Conservation (phyloP, 305 asterid genomes). For the Fraxinus albicans region DNA sequence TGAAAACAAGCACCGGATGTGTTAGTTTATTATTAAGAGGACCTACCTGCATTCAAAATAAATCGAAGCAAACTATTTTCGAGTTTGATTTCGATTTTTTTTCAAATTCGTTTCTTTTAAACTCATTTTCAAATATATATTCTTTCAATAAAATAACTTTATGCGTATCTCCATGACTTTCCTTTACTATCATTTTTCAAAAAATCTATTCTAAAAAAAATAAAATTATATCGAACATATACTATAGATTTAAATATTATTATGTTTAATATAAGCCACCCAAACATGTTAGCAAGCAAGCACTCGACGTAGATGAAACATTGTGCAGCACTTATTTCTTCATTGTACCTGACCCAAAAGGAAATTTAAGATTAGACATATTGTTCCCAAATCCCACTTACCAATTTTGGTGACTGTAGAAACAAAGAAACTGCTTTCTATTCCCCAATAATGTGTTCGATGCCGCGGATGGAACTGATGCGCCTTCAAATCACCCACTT, state of each 20-base stretch:
- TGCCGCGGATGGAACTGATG: slow-evolving; percentile 31
- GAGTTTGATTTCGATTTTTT: neutral
- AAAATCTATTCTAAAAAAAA: neutral
- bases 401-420: slow-evolving; percentile 12
- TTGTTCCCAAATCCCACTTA: slow-evolving; percentile 35
- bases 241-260: neutral
- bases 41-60: neutral
- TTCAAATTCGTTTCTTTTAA: neutral
- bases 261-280: neutral
- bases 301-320: neutral
- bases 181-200: too few species aligned
- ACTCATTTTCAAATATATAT: neutral
- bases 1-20: neutral
- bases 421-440: neutral
- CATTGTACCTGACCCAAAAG: neutral
- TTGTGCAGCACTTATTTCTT: neutral
- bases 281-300: neutral
- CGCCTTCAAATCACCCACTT: slow-evolving; percentile 32
- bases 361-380: slow-evolving; percentile 44
- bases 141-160: neutral
- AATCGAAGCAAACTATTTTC: neutral
- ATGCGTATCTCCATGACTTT: neutral
- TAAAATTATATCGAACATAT: neutral
- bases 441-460: slow-evolving; percentile 39
- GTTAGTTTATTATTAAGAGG: neutral